Evolutionary conservation across 2,329 filamentous ascomycete genomes (phyloP), one percentile per base, ranked within the genome.

Genomic region (Colletotrichum tabaci): DNA sequence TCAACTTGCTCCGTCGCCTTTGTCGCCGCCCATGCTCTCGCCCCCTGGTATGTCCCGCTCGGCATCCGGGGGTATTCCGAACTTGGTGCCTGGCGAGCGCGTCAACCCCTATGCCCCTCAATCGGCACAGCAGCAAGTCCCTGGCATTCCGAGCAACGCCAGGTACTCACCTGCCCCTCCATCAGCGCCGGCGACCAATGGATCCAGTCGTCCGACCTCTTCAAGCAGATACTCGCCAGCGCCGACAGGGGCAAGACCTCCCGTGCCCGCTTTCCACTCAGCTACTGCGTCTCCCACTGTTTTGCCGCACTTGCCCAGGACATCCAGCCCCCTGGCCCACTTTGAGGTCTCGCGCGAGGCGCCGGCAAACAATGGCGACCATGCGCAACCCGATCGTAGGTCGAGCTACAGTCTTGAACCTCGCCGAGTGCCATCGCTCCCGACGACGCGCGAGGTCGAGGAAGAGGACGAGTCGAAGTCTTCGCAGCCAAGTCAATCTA

Each of bases 321-420:
- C 90, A 2, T 92, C 90, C 2, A 92, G 90, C 74, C 90, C 90
- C 0, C 79, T 92, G 70, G 90, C 90, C 7, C 89, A 92, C 75
- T 91, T 90, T 70, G 90, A 92, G 77, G 84, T 85, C 13, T 71
- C 80, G 9, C 78, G 79, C 58, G 74, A 78, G 49, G 74, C 77
- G 76, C 57, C 75, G 16, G 23, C 77, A 72, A 49, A 76, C 8
- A 82, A 84, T 67, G 80, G 79, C 7, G 87, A 89, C n/a, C 74
- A 74, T 18, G 73, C 78, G n/a, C 77, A 83, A 47, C 75, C 81
- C n/a, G 84, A 87, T 68, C 83, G 87, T 53, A 86, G 87, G 61
- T 82, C 81, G 65, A 87, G 84, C 74, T 87, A 87, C 46, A 87
- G 86, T 1, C 87, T 89, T 74, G 89, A 91, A 74, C 83, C 87